Percentiles rank a stretch among this genome's conserved stretches.
Conservation (phyloP, 2,329 filamentous ascomycete genomes). For the Fusarium sarcochroum region DNA sequence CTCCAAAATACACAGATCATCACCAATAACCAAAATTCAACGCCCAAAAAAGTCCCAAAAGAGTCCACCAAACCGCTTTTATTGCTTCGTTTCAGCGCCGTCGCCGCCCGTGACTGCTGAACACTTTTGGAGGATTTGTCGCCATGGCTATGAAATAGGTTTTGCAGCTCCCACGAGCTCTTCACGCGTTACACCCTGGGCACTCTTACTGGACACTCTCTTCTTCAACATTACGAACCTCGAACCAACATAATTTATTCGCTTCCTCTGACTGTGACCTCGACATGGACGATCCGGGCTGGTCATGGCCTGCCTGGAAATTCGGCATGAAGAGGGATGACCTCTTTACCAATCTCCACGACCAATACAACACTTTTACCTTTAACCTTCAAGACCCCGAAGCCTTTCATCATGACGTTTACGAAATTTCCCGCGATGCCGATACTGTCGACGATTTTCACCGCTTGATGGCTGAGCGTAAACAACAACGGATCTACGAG, state of each 20-base stretch:
- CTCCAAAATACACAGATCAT: constrained; percentile 38
- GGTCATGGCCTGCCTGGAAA: constrained; percentile 73
- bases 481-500: constrained; percentile 67
- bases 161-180: constrained; percentile 47
- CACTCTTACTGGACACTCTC: constrained; percentile 42
- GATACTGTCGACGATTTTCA: constrained; percentile 68
- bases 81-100: constrained; percentile 41
- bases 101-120: constrained; percentile 43
- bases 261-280: constrained; percentile 62
- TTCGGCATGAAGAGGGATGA: constrained; percentile 73
- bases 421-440: constrained; percentile 68
- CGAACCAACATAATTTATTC: constrained; percentile 24
- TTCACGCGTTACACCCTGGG: constrained; percentile 41
- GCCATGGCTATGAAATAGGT: constrained; percentile 50
- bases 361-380: constrained; percentile 71
- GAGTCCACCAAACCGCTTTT: constrained; percentile 27
- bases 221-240: constrained; percentile 28
- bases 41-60: constrained; percentile 24
- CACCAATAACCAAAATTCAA: constrained; percentile 35
- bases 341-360: constrained; percentile 70
- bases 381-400: constrained; percentile 71
- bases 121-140: constrained; percentile 26
- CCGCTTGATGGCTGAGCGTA: constrained; percentile 66
- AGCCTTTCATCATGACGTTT: constrained; percentile 73
- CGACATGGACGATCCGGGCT: constrained; percentile 68